Percentiles rank a stretch among this genome's conserved stretches.
Evolutionary conservation across 2,329 filamentous ascomycete species (phyloP).

Genomic region (Teratosphaeria destructans): DNA sequence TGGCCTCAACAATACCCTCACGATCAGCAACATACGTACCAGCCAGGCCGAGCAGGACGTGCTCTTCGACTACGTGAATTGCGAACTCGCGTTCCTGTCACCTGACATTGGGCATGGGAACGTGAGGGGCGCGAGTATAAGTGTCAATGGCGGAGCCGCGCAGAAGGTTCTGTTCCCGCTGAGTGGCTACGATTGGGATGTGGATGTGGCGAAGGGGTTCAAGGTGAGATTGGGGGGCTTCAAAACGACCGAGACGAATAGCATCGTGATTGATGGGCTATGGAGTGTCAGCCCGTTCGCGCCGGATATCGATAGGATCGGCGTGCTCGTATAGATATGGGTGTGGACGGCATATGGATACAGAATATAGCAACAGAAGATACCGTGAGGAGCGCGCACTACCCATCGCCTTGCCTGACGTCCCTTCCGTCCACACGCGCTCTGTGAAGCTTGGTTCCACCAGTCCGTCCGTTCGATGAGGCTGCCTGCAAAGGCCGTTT

Average conservation of each 20-base stretch:
- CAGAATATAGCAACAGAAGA: background rate
- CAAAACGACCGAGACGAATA: background rate
- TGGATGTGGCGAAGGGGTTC: background rate
- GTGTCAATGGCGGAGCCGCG: constrained; percentile 27
- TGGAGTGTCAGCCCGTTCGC: background rate
- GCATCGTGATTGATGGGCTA: background rate
- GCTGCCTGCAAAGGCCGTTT: background rate
- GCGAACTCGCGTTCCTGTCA: constrained; percentile 29
- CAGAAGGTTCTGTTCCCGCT: constrained; percentile 30
- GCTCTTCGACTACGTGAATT: constrained; percentile 32
- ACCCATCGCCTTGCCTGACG: background rate
- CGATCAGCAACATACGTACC: constrained; percentile 20
- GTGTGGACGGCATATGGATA: background rate
- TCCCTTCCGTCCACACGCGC: background rate
- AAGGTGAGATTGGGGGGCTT: background rate
- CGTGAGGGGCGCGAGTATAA: constrained; percentile 27
- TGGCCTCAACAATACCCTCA: constrained; percentile 14
- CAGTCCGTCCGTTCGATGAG: background rate
- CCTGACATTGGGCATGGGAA: constrained; percentile 14
- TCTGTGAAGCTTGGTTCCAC: background rate
- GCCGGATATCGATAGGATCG: background rate
- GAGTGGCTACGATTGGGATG: background rate
- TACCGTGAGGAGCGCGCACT: background rate
- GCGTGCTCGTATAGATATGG: background rate
- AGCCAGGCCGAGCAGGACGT: constrained; percentile 23